A percentile compares a stretch with the other conserved stretches of the same genome.
These are phyloP conservation scores for Nemania abortiva DNA, from an alignment of 2,329 filamentous ascomycete genomes.

Conservation along the genomic window DNA sequence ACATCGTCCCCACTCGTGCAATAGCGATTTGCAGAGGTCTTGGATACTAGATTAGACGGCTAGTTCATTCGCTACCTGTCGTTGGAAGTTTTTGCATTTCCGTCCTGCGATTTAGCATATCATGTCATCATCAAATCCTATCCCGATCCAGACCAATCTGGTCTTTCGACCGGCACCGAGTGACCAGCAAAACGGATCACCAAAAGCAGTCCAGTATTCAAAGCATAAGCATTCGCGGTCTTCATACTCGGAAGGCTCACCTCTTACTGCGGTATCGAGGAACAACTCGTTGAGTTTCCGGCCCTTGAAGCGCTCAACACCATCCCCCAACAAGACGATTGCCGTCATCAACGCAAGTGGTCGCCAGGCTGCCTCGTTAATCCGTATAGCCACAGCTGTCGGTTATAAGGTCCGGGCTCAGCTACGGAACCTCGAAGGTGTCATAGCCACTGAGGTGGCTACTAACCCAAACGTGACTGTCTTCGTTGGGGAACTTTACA, in stretches of 20 bases:
- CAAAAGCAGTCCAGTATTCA: conserved; percentile 46
- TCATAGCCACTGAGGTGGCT: conserved; percentile 88
- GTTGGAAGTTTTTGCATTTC: conserved; percentile 15
- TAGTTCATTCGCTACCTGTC: conserved; percentile 19
- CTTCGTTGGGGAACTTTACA: conserved; percentile 73
- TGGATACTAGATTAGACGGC: conserved; percentile 6
- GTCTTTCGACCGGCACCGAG: conserved; percentile 48
- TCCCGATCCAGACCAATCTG: conserved; percentile 52
- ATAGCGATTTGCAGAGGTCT: background rate
- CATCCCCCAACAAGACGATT: conserved; percentile 79
- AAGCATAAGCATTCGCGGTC: conserved; percentile 72
- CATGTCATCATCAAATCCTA: conserved; percentile 51
- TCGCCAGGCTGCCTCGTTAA: conserved; percentile 93
- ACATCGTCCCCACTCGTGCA: background rate
- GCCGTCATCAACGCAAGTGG: conserved; percentile 96
- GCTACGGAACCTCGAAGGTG: conserved; percentile 85
- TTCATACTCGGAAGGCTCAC: conserved; percentile 71
- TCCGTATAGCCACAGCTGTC: conserved; percentile 91
- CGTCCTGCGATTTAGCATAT: conserved; percentile 26
- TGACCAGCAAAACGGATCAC: conserved; percentile 48
- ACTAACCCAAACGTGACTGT: conserved; percentile 80
- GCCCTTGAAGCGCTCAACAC: conserved; percentile 69
- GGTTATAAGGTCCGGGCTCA: conserved; percentile 95
- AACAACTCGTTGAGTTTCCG: conserved; percentile 73
- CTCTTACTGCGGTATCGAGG: conserved; percentile 62